Conservation (phyloP, 1,284 basidiomycete genomes). For the Blastosporella zonata region DNA sequence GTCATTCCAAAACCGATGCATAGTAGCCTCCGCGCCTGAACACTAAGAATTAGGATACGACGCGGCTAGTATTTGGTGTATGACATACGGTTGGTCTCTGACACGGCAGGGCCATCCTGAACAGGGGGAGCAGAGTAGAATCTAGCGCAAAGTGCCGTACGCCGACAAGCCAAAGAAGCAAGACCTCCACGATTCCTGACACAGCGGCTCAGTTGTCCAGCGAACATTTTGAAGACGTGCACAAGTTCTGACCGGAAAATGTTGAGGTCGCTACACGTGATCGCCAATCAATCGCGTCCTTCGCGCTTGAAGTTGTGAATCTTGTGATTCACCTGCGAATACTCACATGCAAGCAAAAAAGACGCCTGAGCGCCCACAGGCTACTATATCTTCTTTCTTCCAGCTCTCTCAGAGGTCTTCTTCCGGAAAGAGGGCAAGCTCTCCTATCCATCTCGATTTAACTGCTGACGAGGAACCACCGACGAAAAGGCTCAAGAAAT, state of each 20-base stretch:
- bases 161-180: slow-evolving; percentile 7
- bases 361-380: slow-evolving; percentile 28
- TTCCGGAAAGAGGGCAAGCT: slow-evolving; percentile 30
- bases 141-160: slow-evolving; percentile 14
- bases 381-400: slow-evolving; percentile 60
- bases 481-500: slow-evolving; percentile 33
- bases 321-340: neutral
- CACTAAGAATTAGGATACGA: slow-evolving; percentile 1
- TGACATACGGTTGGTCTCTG: slow-evolving; percentile 56
- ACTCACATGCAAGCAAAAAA: slow-evolving; percentile 15
- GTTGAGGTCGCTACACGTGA: slow-evolving; percentile 22
- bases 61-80: slow-evolving; percentile 1
- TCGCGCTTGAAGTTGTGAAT: no score
- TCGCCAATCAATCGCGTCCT: neutral
- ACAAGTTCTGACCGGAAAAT: slow-evolving; percentile 6
- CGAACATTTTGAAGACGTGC: slow-evolving; percentile 18
- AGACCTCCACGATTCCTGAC: slow-evolving; percentile 10
- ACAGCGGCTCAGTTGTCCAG: slow-evolving; percentile 17
- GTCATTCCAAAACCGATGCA: slow-evolving; percentile 90
- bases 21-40: slow-evolving; percentile 79
- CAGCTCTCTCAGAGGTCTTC: slow-evolving; percentile 27
- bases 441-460: slow-evolving; percentile 59
- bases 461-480: slow-evolving; percentile 38
- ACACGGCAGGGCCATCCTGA: slow-evolving; percentile 41
- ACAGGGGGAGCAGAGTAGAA: slow-evolving; percentile 28